Evolutionary conservation across 1,284 basidiomycete genomes (phyloP), one percentile per base, ranked within the genome.

Genomic region (Athelia sp.): DNA sequence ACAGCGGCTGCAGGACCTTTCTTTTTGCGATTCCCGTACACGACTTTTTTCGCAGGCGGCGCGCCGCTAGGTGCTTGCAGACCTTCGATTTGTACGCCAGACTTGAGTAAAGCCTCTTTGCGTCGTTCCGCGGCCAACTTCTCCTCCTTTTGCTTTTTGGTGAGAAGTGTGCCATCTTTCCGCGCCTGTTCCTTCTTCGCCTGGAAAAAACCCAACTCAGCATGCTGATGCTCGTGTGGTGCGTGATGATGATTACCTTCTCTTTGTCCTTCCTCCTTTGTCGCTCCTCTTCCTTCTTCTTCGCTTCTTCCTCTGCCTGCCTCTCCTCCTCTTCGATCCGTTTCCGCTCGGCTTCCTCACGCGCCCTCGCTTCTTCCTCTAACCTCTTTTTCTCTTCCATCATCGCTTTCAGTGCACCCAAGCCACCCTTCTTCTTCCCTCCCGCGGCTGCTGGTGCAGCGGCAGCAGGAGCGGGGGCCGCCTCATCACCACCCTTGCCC

Each of bases 61-160:
- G 73, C 68, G 3, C 67, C 75, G 50, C 67, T 70, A 45, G 70
- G 76, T 21, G 74, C 70, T 50, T 87, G 84, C 36, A 98, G 74
- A 52, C 91, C 97, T 56, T 95, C 94, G 54, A 99, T 87, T 59
- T 89, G 86, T 50, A 93, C 89, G 45, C 94, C 94, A 24, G 91
- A 90, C 19, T 87, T 84, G 46, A 99, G 77, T 51, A 99, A 79
- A 3, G 96, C 96, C 67, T 96, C 84, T 68, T 88, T 90, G 50
- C 95, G 84, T 32, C 92, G 82, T 67, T 98, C 95, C 8, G 94
- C 95, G 52, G 87, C 89, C 15, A 90, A 89, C 58, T 82, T 87
- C 66, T 98, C 95, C 61, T 93, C 90, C 71, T 95, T 98, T 67
- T 99, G 95, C 70, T 97, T 98, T 64, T 94, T 92, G 4, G 94